Evolutionary conservation across 2,329 filamentous ascomycete genomes (phyloP).

Genomic region (Colletotrichum sojae): DNA sequence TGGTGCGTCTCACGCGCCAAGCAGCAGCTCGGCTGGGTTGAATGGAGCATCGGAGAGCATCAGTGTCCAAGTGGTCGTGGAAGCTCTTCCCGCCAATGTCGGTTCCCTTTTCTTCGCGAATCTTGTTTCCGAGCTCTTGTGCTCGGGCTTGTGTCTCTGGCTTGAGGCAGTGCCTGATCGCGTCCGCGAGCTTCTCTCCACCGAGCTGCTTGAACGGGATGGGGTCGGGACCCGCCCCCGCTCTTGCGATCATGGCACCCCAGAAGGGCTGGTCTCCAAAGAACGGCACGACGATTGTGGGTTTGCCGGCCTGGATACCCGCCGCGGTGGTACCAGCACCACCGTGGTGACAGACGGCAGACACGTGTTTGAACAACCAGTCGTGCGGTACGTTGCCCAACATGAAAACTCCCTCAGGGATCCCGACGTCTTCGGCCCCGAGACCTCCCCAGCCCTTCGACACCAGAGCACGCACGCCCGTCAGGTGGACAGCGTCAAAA

Average conservation of each 20-base stretch:
- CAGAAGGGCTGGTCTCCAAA: conserved; percentile 90
- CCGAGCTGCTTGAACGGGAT: conserved; percentile 79
- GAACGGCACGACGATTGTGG: conserved; percentile 88
- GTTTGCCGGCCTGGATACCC: conserved; percentile 84
- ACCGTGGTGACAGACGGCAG: conserved; percentile 88
- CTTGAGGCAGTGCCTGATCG: conserved; percentile 73
- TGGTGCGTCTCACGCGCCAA: conserved; percentile 80
- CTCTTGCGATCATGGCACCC: conserved; percentile 81
- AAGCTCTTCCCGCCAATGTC: conserved; percentile 77
- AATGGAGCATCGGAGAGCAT: conserved; percentile 78
- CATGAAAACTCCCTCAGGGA: conserved; percentile 86
- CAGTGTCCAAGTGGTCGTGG: conserved; percentile 77
- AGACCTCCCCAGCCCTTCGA: conserved; percentile 92
- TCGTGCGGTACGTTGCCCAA: conserved; percentile 89
- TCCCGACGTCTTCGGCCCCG: conserved; percentile 76
- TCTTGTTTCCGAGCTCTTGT: conserved; percentile 72
- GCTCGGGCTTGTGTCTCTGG: conserved; percentile 72
- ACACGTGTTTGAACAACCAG: conserved; percentile 87
- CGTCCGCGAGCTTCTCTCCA: conserved; percentile 74
- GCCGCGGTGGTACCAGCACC: conserved; percentile 91
- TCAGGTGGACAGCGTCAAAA: conserved; percentile 76
- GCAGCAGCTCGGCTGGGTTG: conserved; percentile 78
- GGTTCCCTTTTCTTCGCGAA: conserved; percentile 76
- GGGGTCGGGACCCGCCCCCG: conserved; percentile 79
- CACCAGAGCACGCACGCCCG: conserved; percentile 83